Base-by-base conservation (phyloP, 2,329 filamentous ascomycete genomes). In the Scorias spongiosa region DNA sequence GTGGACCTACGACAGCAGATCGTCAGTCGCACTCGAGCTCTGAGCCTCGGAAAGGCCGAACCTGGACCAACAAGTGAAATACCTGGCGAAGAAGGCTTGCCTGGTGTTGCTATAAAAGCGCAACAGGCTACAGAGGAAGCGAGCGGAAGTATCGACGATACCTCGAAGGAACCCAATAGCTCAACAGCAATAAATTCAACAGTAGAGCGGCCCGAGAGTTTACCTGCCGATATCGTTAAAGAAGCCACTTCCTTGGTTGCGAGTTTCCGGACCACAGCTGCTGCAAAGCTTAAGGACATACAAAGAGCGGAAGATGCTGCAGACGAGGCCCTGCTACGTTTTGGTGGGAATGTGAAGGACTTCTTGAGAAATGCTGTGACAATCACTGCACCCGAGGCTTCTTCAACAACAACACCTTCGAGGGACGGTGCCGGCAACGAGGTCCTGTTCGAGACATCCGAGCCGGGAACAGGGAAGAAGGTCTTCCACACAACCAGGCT, bases 401-500 rank as follows among this genome's bases (percentile, higher is more conserved):
- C 67, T 4, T 12, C 32, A 12, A 15, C 12, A 12, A 36, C 15
- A 3, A 12, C 32, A 12, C 11, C 32, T 9, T 36, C 32, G 12
- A 32, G 36, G 0, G 58, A 57, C 26, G 67, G 66, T 40, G 47
- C 44, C 1, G 67, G 68, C 43, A 63, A 63, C 48, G 61, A 81
- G 41, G 77, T 94, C 29, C 70, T 95, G 4, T 98, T 96, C 56
- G 91, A 96, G 67, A 93, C 85, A 58, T 93, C 89, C 61, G 89
- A 95, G 63, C 78, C 83, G 5, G 76, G 78, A 5, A 73, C 76
- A 41, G 89, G 88, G 20, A 95, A 91, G 70, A 75, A 91, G 44
- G 86, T 96, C 12, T 93, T 96, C 50, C 91, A 98, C 61, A 84
- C 86, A 1, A 94, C 87, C 42, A 76, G 91, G 48, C 89, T 95